Evolutionary conservation across 257 asterid species (phyloP).

Genomic region (Mentha longifolia): DNA sequence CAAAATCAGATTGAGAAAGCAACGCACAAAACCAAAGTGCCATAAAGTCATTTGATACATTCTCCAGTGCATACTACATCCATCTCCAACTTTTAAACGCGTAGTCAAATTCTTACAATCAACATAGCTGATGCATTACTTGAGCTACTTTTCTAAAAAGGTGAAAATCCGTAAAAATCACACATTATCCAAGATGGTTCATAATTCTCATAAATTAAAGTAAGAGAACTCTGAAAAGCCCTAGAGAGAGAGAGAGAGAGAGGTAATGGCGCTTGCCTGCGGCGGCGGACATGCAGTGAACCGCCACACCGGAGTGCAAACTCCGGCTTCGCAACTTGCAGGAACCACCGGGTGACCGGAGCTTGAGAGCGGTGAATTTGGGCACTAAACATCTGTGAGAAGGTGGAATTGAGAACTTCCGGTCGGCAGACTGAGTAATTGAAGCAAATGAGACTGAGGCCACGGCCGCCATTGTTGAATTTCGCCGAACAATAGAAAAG

Average conservation of each 20-base stretch:
- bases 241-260: background rate
- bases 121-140: background rate
- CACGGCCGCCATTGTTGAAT: slow-evolving; percentile 52
- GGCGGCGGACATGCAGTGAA: slow-evolving; percentile 68
- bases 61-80: background rate
- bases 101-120: background rate
- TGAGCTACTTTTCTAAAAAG: background rate
- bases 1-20: background rate
- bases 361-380: slow-evolving; percentile 42
- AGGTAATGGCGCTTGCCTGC: slow-evolving; percentile 51
- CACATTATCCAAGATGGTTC: background rate
- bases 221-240: background rate
- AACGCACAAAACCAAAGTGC: slow-evolving; percentile 13
- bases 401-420: slow-evolving; percentile 44
- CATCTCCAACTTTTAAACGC: background rate
- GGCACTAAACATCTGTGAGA: slow-evolving; percentile 29
- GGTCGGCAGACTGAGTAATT: slow-evolving; percentile 45
- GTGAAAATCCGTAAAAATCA: background rate
- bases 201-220: background rate
- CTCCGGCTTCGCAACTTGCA: slow-evolving; percentile 39
- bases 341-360: slow-evolving; percentile 42
- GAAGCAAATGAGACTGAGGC: slow-evolving; percentile 54
- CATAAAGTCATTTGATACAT: background rate
- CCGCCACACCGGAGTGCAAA: slow-evolving; percentile 43
- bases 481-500: slow-evolving; percentile 24